Evolutionary conservation across 805 yeast genomes (phyloP).

Genomic region (Candida schatavii): DNA sequence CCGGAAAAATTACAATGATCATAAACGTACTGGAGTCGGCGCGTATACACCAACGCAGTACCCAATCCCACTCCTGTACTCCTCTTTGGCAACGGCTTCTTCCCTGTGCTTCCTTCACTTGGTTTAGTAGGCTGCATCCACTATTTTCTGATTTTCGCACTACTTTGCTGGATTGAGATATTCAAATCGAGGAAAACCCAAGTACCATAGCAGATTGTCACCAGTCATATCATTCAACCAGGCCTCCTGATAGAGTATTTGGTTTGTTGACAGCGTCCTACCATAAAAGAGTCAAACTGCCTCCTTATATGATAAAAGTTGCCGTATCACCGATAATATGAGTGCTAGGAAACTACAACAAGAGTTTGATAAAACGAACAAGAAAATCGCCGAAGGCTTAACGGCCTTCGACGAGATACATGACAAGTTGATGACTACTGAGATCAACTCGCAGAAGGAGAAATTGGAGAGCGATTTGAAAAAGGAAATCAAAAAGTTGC

Average conservation of each 20-base stretch:
- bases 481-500: slow-evolving; percentile 92
- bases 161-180: neutral
- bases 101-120: too few relatives aligned
- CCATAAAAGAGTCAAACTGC: too few relatives aligned
- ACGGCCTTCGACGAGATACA: slow-evolving; percentile 80
- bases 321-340: slow-evolving; percentile 18
- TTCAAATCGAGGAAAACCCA: neutral
- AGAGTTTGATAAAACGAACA: slow-evolving; percentile 92
- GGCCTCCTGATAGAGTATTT: too few relatives aligned
- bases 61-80: too few relatives aligned
- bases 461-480: slow-evolving; percentile 89
- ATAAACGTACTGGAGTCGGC: too few relatives aligned
- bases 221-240: too few relatives aligned
- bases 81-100: too few relatives aligned
- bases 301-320: neutral
- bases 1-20: too few relatives aligned
- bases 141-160: neutral
- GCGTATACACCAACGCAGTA: too few relatives aligned
- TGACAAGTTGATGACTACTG: slow-evolving; percentile 78
- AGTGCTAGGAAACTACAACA: slow-evolving; percentile 46
- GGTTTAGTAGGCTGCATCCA: slow-evolving; percentile 1
- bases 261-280: too few relatives aligned
- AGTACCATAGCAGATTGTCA: too few relatives aligned
- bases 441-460: slow-evolving; percentile 86
- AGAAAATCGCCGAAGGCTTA: slow-evolving; percentile 87